Percentiles rank a stretch among this genome's conserved stretches.
phyloP scores from a whole-genome alignment of 208 protist species.

The Porcisia hertigi region DNA sequence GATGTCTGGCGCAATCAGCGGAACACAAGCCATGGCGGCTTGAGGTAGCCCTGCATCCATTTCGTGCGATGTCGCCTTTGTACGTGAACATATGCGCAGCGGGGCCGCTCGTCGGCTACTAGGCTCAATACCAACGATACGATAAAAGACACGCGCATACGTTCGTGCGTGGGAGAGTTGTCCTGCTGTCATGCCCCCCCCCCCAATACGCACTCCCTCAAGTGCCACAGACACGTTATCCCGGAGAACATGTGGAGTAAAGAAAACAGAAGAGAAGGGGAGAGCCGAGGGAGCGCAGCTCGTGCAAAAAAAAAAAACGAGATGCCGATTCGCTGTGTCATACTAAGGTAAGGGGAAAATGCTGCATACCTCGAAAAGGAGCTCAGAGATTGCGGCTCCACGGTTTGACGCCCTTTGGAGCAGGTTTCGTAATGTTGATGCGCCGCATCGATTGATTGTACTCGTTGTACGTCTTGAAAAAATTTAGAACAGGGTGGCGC shows the following conservation, averaged over 20 bases:
- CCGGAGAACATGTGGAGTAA: too few species aligned
- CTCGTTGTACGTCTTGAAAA: constrained; percentile 87
- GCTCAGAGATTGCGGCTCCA: constrained; percentile 80
- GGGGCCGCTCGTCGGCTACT: too few species aligned
- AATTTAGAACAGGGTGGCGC: constrained; percentile 85
- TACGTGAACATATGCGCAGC: too few species aligned
- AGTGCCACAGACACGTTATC: too few species aligned
- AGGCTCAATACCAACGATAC: neutral
- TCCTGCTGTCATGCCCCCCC: too few species aligned
- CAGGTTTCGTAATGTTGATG: constrained; percentile 81
- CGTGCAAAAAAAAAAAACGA: neutral
- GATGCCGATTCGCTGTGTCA: neutral
- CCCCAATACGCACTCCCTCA: too few species aligned
- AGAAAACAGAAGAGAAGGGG: too few species aligned
- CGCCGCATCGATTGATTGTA: constrained; percentile 78
- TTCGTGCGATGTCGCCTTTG: neutral
- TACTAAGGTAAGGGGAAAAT: neutral
- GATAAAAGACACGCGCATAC: neutral
- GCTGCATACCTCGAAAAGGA: neutral
- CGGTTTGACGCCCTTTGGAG: constrained; percentile 63
- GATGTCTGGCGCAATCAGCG: neutral
- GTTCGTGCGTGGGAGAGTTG: too few species aligned
- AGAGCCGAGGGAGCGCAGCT: too few species aligned
- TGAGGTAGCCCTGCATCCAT: neutral
- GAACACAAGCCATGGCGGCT: neutral